Conservation (phyloP, 192 early-diverging fungal species). For the Backusella westeae region DNA sequence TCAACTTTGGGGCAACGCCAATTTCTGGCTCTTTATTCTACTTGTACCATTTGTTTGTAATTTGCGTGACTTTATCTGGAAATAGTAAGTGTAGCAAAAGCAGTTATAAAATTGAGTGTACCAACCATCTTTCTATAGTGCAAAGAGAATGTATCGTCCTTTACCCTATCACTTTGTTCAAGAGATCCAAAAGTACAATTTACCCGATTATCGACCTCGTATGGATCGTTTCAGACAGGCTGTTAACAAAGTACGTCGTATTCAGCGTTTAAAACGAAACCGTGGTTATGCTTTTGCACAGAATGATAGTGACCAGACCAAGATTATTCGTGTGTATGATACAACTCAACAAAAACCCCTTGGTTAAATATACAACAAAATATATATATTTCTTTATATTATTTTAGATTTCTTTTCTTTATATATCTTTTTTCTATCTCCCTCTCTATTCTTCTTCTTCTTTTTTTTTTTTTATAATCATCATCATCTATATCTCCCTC, state of each 20-base stretch:
- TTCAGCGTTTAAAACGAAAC: conserved; percentile 88
- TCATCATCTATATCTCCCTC: background rate
- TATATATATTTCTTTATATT: background rate
- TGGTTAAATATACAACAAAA: conserved; percentile 13
- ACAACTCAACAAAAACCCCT: conserved; percentile 54
- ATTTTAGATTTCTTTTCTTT: background rate
- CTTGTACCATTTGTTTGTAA: conserved; percentile 81
- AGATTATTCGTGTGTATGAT: conserved; percentile 55
- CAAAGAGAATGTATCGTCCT: conserved; percentile 74
- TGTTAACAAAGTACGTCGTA: conserved; percentile 91
- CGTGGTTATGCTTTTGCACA: conserved; percentile 98
- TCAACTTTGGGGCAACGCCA: conserved; percentile 59
- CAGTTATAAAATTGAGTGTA: background rate
- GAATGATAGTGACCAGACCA: conserved; percentile 90
- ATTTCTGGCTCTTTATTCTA: conserved; percentile 87
- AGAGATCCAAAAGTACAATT: conserved; percentile 99
- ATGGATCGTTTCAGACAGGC: conserved; percentile 99
- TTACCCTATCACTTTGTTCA: conserved; percentile 94
- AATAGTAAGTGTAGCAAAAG: conserved; percentile 69
- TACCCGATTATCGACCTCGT: conserved; percentile 95
- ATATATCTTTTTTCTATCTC: background rate
- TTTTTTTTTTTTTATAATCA: background rate
- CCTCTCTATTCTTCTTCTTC: no score
- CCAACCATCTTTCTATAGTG: conserved; percentile 33
- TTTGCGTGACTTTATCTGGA: conserved; percentile 90